Evolutionary conservation across 106 monocot genomes (phyloP), one percentile per base, ranked within the genome.

Genomic region (Allium cepa): DNA sequence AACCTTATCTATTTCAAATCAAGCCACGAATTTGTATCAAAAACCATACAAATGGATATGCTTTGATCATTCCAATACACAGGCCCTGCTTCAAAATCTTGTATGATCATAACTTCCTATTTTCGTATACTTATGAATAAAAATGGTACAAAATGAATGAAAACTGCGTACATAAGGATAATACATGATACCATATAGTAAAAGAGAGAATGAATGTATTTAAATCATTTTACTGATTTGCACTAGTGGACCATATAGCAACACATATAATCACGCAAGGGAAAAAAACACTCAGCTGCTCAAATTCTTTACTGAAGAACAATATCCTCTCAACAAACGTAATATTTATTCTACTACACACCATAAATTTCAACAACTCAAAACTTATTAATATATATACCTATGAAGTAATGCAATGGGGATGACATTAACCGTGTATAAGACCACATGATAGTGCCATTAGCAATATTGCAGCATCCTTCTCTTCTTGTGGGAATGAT

Each of bases 391-490:
- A 22, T 36, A 5, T 36, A 4, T 36, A 36, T 36, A 36, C 36
- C 36, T 3, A 36, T 36, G 36, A 36, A 36, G 3, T 36, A 36
- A 36, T 36, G 36, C 1, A 36, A 36, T 1, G 3, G 36, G 17
- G 10, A 47, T 36, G 18, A 26, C 2, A 57, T 78, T 67, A 79
- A 70, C 70, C 65, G 53, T 50, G 48, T 17, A 76, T 67, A 46
- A 80, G 75, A 64, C 78, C 76, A 73, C 81, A 78, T 53, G 85
- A 85, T 46, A 85, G 70, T 63, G 76, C 75, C 85, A 86, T 82
- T 17, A 86, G 49, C 52, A 82, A 51, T 22, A 76, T 82, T n/a
- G 86, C 79, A 63, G 82, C 82, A 56, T 79, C 76, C 66, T 67
- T 81, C 56, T 81, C 81, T 46, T 85, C 81, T 65, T 79, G 80